These are phyloP conservation scores for Hypoxylon sp. DNA, from an alignment of 2,329 filamentous ascomycete species.

Conservation along the genomic window DNA sequence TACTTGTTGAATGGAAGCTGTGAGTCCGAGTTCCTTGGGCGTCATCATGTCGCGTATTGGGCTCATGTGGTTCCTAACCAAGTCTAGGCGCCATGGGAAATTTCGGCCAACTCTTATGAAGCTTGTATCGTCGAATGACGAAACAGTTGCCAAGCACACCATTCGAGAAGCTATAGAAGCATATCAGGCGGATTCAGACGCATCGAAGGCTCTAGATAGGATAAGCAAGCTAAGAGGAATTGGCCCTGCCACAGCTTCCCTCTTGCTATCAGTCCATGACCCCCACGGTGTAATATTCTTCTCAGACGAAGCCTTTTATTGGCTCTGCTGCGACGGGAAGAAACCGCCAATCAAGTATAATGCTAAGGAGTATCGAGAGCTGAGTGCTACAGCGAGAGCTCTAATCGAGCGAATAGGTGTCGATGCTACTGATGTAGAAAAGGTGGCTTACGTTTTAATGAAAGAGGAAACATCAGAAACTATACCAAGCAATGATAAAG, in stretches of 20 bases:
- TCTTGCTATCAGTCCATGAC: conserved; percentile 73
- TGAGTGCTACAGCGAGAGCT: conserved; percentile 56
- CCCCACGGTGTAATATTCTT: conserved; percentile 74
- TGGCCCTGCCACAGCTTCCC: conserved; percentile 80
- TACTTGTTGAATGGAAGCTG: conserved; percentile 76
- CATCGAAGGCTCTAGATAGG: conserved; percentile 57
- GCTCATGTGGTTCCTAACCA: conserved; percentile 11
- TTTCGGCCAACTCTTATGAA: conserved; percentile 69
- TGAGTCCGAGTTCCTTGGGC: conserved; percentile 49
- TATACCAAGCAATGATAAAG: conserved; percentile 7
- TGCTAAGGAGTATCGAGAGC: conserved; percentile 69
- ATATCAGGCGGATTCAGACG: conserved; percentile 52
- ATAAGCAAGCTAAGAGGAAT: conserved; percentile 74
- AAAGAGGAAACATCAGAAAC: conserved; percentile 46
- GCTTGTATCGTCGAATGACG: conserved; percentile 68
- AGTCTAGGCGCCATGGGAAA: conserved; percentile 64
- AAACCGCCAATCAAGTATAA: conserved; percentile 72
- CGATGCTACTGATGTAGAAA: conserved; percentile 71
- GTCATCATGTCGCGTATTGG: conserved; percentile 5
- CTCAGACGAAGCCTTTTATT: conserved; percentile 80
- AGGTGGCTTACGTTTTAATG: conserved; percentile 75
- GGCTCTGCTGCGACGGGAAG: conserved; percentile 67
- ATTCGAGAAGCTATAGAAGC: conserved; percentile 61
- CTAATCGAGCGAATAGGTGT: conserved; percentile 61
- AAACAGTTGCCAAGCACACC: conserved; percentile 54